Percentiles rank a stretch among this genome's conserved stretches.
phyloP scores from a whole-genome alignment of 1,139 yeast genomes.

The Candida sp. region DNA sequence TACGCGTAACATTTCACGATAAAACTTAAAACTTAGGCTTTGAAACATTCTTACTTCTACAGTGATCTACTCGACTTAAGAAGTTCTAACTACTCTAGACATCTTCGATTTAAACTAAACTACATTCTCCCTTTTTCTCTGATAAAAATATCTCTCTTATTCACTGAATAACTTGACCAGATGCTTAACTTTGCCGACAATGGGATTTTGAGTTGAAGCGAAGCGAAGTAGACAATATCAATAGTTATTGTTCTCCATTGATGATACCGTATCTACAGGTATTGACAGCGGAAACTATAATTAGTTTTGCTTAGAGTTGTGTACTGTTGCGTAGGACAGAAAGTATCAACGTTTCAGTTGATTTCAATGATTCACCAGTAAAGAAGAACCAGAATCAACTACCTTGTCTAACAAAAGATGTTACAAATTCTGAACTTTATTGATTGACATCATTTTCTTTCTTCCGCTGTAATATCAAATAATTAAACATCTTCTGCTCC shows the following conservation, averaged over 20 bases:
- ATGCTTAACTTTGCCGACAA: neutral
- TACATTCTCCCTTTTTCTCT: neutral
- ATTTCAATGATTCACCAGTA: too few species aligned
- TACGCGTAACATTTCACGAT: neutral
- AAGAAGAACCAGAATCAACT: neutral
- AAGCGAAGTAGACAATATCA: too few species aligned
- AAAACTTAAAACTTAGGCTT: neutral
- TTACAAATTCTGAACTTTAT: too few species aligned
- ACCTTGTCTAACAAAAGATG: neutral
- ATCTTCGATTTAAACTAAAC: neutral
- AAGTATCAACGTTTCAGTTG: neutral
- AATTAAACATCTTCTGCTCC: too few species aligned
- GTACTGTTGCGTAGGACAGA: neutral
- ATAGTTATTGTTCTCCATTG: too few species aligned
- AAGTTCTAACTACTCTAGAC: neutral
- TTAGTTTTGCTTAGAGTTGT: too few species aligned
- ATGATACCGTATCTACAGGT: too few species aligned
- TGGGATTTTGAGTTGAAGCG: neutral
- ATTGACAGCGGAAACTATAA: too few species aligned
- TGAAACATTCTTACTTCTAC: neutral
- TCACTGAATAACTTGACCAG: neutral
- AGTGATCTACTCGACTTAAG: neutral
- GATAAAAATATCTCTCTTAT: neutral
- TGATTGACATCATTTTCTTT: too few species aligned
- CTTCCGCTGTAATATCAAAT: too few species aligned